Base-by-base conservation (phyloP, 345 rosid species). In the Trapa incisa region DNA sequence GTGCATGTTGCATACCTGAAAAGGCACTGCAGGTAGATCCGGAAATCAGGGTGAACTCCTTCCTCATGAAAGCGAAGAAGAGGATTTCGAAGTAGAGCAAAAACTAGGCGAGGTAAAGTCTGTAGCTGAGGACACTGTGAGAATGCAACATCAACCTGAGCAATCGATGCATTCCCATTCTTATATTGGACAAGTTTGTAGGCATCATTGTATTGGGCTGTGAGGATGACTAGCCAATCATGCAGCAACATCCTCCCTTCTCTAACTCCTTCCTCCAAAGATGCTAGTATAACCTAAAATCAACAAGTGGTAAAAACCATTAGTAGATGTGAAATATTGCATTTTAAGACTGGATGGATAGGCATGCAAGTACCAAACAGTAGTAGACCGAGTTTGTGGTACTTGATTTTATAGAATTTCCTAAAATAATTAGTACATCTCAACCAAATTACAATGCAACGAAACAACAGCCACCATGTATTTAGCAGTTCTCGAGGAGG, bases 31-130 rank as follows among this genome's bases (percentile, higher is more conserved):
- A 94, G 73, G 77, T 87, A 91, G 76, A 94, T 91, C 75, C 93
- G 81, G 73, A 86, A 89, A 75, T 94, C 96, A 57, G 96, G 99
- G 77, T 94, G 99, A 71, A 91, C 97, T 62, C 96, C 99, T 86
- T 94, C 97, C 83, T 94, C 97, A 71, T 94, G 96, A 76, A 89
- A 85, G 70, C 87, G 93, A 65, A 89, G 87, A 76, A 94, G 91
- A 67, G 96, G 97, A 66, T 91, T 91, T 64, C 97, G 87, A 53
- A 94, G 97, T 72, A 94, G 75, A 67, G 97, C 99, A 75, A 94
- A 94, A 74, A 89, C 84, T 76, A 94, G 81, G 29, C 89, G 91
- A 71, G 99, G 91, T 69, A 94, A 75, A n/a, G 80, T 82, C 79
- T 89, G 91, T 66, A 94, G 83, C 71, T 91, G 97, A 35, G 93